Evolutionary conservation across 768 basidiomycete species (phyloP).

Genomic region (Suillus occidentalis): DNA sequence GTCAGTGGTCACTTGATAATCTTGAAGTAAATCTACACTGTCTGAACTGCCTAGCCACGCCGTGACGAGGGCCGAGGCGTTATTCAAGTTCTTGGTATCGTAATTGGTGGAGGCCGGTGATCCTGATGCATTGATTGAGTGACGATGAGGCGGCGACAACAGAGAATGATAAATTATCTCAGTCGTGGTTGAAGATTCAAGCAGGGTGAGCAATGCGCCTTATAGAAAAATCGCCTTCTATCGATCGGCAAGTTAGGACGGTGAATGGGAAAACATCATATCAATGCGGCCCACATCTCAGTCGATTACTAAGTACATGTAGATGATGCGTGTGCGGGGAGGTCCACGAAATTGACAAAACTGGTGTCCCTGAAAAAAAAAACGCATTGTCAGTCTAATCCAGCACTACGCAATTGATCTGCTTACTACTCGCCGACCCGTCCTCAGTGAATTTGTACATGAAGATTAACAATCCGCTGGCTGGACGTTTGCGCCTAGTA

Average conservation of each 20-base stretch:
- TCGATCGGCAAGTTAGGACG: not conserved
- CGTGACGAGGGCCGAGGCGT: no score
- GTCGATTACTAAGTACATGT: not conserved
- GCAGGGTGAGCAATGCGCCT: not conserved
- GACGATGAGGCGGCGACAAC: not conserved
- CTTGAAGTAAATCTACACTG: not conserved
- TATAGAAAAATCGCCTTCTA: not conserved
- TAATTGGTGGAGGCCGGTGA: not conserved
- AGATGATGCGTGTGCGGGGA: no score
- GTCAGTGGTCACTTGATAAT: no score
- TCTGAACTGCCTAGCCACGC: no score
- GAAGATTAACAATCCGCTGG: no score
- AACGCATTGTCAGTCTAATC: no score
- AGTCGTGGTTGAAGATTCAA: not conserved
- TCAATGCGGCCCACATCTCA: not conserved
- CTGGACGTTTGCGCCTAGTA: no score
- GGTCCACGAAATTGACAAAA: no score
- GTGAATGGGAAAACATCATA: not conserved
- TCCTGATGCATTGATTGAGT: not conserved
- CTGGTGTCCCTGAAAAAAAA: no score
- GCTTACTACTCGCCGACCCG: no score
- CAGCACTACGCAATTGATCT: no score
- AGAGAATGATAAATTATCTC: not conserved
- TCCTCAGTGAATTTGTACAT: no score
- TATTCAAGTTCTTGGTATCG: not conserved